A percentile compares a stretch with the other conserved stretches of the same genome.
These are phyloP conservation scores for Eudorina sp. DNA, from an alignment of 139 green algal species.

Conservation along the genomic window DNA sequence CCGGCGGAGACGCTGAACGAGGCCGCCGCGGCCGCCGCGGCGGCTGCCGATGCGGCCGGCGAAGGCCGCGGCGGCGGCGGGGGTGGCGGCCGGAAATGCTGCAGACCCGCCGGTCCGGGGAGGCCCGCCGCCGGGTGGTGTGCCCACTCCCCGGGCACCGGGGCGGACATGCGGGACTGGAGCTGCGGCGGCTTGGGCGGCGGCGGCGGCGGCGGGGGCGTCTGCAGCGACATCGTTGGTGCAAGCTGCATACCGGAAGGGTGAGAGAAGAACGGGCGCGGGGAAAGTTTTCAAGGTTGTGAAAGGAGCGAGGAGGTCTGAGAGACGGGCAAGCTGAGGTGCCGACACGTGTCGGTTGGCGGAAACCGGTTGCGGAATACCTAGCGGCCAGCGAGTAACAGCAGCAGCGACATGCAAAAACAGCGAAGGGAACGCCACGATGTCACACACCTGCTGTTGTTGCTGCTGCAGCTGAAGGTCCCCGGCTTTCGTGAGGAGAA, in stretches of 20 bases:
- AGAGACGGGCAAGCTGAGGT: no score
- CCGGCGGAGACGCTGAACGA: not conserved
- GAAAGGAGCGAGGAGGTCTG: no score
- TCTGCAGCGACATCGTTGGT: not conserved
- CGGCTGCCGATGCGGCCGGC: not conserved
- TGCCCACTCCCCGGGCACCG: constrained; percentile 12
- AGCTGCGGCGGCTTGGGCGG: constrained; percentile 13
- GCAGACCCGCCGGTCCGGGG: not conserved
- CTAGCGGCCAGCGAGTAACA: no score
- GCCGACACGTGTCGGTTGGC: no score
- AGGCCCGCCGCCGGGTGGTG: not conserved
- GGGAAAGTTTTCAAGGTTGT: no score
- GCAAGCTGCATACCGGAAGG: no score
- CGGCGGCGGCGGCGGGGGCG: constrained; percentile 27
- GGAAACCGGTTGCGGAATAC: no score
- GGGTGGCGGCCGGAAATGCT: not conserved
- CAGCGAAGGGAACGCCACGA: no score
- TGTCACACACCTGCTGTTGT: constrained; percentile 8
- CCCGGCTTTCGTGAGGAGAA: constrained; percentile 39
- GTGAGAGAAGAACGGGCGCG: no score
- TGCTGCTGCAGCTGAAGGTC: constrained; percentile 38
- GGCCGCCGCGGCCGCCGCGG: not conserved
- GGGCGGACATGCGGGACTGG: constrained; percentile 33
- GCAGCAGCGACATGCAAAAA: no score
- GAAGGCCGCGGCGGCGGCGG: constrained; percentile 30